These are phyloP conservation scores for Mytilinidion resinicola DNA, from an alignment of 495 filamentous ascomycete genomes.

Conservation along the genomic window DNA sequence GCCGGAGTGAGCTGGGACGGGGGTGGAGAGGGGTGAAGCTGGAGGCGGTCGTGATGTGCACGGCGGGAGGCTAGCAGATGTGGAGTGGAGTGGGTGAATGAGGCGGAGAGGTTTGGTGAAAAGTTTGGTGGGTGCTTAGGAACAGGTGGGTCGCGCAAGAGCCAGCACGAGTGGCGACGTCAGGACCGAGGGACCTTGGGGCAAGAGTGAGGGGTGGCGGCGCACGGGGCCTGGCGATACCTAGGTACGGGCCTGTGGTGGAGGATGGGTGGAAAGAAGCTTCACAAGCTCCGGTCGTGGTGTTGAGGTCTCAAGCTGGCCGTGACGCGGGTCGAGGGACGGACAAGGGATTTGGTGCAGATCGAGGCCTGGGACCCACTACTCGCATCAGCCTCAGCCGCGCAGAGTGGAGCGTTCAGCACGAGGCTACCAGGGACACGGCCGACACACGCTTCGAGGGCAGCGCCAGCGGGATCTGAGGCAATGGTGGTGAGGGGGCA, in stretches of 20 bases:
- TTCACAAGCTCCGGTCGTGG: neutral
- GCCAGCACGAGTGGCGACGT: neutral
- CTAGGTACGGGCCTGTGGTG: too few relatives aligned
- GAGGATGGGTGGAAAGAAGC: too few relatives aligned
- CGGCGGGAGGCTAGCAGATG: neutral
- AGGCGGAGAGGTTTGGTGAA: neutral
- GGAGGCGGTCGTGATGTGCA: neutral
- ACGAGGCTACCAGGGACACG: constrained; percentile 3
- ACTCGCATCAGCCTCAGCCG: constrained; percentile 6
- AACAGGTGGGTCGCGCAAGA: constrained; percentile 6
- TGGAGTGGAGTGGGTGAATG: neutral
- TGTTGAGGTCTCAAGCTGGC: neutral
- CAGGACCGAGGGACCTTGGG: neutral
- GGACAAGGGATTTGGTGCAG: constrained; percentile 5
- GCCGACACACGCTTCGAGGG: neutral
- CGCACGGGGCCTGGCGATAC: neutral
- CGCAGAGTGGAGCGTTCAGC: constrained; percentile 2
- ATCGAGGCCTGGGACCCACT: constrained; percentile 4
- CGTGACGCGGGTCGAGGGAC: neutral
- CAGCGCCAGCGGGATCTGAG: too few relatives aligned
- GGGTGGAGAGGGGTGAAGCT: neutral
- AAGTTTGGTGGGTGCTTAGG: neutral
- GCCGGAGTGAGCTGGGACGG: constrained; percentile 16
- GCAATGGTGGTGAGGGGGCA: too few relatives aligned
- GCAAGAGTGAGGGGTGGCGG: neutral